A percentile compares a stretch with the other conserved stretches of the same genome.
Conservation (phyloP, 2,329 filamentous ascomycete genomes). For the Fusarium vanettenii region DNA sequence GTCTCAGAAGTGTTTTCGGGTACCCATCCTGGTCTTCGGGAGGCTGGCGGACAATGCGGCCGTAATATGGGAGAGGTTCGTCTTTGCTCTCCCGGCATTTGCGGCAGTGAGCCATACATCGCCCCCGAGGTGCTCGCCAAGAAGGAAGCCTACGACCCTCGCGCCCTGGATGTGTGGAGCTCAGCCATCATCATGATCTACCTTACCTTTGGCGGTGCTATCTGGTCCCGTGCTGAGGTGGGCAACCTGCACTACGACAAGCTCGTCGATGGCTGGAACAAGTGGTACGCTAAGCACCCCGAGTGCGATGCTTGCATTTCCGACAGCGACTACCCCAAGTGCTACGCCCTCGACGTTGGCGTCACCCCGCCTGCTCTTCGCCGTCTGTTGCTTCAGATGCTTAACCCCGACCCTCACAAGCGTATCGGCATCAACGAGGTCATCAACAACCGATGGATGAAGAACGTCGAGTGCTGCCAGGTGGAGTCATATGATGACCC, state of each 20-base stretch:
- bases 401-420: constrained; percentile 79
- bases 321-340: constrained; percentile 74
- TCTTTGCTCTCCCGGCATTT: constrained; percentile 81
- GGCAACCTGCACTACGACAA: constrained; percentile 70
- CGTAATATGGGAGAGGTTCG: constrained; percentile 77
- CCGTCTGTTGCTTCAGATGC: constrained; percentile 81
- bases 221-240: constrained; percentile 77
- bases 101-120: constrained; percentile 87
- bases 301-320: constrained; percentile 53
- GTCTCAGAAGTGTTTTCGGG: constrained; percentile 88
- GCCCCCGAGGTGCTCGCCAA: constrained; percentile 85
- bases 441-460: constrained; percentile 77
- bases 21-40: constrained; percentile 80
- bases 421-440: constrained; percentile 78
- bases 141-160: constrained; percentile 74
- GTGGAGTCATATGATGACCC: constrained; percentile 76
- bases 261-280: constrained; percentile 75
- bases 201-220: constrained; percentile 76
- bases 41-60: constrained; percentile 79
- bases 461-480: constrained; percentile 82
- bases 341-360: constrained; percentile 71
- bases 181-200: constrained; percentile 86
- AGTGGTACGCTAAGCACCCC: constrained; percentile 69
- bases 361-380: constrained; percentile 76
- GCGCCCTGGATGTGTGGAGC: constrained; percentile 87